Percentiles rank a stretch among this genome's conserved stretches.
These are phyloP conservation scores for Tripidium arundinaceum DNA, from an alignment of 202 grass and related monocot species.

Conservation along the genomic window DNA sequence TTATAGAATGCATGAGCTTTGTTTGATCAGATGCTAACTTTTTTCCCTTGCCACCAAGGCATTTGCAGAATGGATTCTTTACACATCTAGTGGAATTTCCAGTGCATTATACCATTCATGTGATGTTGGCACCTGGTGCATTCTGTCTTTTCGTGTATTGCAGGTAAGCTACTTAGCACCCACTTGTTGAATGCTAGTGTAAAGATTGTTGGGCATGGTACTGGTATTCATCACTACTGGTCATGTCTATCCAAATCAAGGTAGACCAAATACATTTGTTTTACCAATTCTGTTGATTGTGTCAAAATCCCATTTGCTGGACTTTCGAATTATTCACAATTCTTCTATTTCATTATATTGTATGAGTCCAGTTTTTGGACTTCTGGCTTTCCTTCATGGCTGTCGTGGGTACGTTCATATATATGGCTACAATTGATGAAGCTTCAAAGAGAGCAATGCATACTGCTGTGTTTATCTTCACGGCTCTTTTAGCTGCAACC, in stretches of 20 bases:
- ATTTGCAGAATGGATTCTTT: conserved; percentile 97
- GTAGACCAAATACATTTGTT: background rate
- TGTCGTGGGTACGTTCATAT: conserved; percentile 91
- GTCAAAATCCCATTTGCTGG: background rate
- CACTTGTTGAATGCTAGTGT: background rate
- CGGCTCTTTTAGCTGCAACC: conserved; percentile 85
- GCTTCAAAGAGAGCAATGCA: conserved; percentile 87
- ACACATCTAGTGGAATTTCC: conserved; percentile 93
- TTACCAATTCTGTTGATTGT: background rate
- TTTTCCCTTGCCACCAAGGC: conserved; percentile 48
- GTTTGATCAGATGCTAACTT: conserved; percentile 28
- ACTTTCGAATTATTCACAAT: conserved; percentile 2
- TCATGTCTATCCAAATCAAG: background rate
- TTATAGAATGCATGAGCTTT: conserved; percentile 13
- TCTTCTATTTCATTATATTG: background rate
- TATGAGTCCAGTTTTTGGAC: conserved; percentile 77
- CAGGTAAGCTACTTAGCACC: conserved; percentile 50
- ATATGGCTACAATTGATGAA: conserved; percentile 94
- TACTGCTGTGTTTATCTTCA: conserved; percentile 83
- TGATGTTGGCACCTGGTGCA: conserved; percentile 95
- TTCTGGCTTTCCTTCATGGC: conserved; percentile 99
- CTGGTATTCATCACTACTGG: background rate
- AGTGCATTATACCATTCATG: conserved; percentile 95
- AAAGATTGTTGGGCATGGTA: conserved; percentile 6
- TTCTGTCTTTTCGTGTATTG: conserved; percentile 88